Conservation (phyloP, 2,329 filamentous ascomycete genomes). For the Furcasterigmium sp. region DNA sequence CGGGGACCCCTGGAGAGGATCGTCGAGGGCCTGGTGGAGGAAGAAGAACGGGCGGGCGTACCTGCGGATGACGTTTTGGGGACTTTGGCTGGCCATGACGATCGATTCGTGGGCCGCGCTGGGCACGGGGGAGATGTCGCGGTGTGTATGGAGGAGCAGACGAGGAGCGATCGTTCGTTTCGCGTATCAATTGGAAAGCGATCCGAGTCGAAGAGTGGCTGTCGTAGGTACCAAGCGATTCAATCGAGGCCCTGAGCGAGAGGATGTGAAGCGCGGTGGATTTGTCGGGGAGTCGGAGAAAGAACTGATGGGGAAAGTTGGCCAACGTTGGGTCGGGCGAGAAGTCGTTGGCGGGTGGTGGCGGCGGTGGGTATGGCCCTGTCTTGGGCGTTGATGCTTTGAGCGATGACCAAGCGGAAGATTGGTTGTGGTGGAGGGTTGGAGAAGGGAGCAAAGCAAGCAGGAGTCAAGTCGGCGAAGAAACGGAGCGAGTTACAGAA, state of each 20-base stretch:
- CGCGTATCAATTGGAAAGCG: too few relatives aligned
- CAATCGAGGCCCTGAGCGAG: background rate
- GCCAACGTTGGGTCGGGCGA: too few relatives aligned
- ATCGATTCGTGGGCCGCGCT: background rate
- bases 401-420: too few relatives aligned
- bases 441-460: too few relatives aligned
- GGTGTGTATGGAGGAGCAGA: too few relatives aligned
- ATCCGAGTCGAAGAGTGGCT: too few relatives aligned
- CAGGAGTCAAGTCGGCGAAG: too few relatives aligned
- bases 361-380: background rate
- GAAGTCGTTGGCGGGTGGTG: background rate
- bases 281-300: background rate
- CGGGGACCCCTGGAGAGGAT: background rate
- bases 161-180: too few relatives aligned
- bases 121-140: background rate
- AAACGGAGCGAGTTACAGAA: too few relatives aligned
- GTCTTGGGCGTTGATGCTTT: background rate
- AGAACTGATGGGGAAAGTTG: background rate
- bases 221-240: background rate
- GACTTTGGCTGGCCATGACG: slow-evolving; percentile 37
- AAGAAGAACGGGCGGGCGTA: slow-evolving; percentile 29
- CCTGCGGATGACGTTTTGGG: slow-evolving; percentile 61
- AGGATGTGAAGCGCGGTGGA: too few relatives aligned
- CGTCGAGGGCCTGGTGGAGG: background rate
- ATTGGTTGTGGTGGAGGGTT: too few relatives aligned